Evolutionary conservation across 2,329 filamentous ascomycete species (phyloP), one percentile per base, ranked within the genome.

Genomic region (Aspergillus tamarii): DNA sequence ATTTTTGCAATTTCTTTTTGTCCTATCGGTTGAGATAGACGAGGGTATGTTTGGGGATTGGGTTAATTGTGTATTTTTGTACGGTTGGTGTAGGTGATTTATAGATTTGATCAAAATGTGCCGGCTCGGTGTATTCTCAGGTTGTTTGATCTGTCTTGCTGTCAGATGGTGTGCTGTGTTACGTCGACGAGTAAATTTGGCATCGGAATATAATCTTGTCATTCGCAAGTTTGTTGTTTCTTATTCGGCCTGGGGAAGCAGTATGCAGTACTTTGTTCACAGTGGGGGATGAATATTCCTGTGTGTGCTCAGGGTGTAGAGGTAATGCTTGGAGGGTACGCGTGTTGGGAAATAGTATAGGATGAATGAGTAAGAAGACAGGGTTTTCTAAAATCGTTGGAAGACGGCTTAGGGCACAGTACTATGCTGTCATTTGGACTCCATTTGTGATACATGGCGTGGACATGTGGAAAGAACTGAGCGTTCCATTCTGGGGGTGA

Each of bases 321-420:
- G 14, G 34, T 36, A 36, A 16, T 7, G 2, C 34, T 8, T 16
- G 14, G 7, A 7, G 12, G 6, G 16, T 16, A 16, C 34, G 8
- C 16, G 14, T 3, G 34, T 16, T 4, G 34, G 1, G 3, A 16
- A 36, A 2, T 1, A 16, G 34, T 14, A 36, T 16, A 16, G 2
- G 2, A 7, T 36, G 5, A 2, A 14, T 1, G 0, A 14, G 14
- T 6, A 7, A 0, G 16, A 16, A 16, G 12, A 1, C 5, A 16
- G 6, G 5, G 2, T 1, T 8, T 6, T 1, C 3, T 6, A 14
- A 2, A 36, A 36, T 1, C 1, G 2, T 0, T 14, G 3, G 14
- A 3, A 0, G 7, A 5, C 14, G 14, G 6, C 7, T 16, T 8
- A 36, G 12, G 14, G 34, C 3, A 6, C 14, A 5, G 16, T 36